Evolutionary conservation across 768 basidiomycete genomes (phyloP), one percentile per base, ranked within the genome.

Genomic region (Candolleomyces aberdarensis): DNA sequence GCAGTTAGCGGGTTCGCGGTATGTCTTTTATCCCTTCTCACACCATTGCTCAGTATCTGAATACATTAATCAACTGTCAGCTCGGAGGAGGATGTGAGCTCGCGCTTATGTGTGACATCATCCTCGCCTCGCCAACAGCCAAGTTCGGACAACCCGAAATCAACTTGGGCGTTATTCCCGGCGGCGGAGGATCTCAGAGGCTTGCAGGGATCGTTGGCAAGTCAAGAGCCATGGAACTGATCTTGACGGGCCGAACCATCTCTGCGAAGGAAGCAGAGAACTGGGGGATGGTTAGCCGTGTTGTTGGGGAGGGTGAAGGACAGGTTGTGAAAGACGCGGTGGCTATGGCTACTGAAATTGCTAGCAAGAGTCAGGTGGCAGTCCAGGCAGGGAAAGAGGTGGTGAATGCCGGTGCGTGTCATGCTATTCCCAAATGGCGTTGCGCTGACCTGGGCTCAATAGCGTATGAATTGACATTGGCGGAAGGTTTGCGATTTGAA

Each of bases 61-160:
- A 36, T 36, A 36, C 36, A 53, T 54, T 11, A 19, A 32, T 43
- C 11, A 29, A 58, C 13, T 54, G 41, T 53, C 64, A 98, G 96
- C 90, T 98, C 63, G 96, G 96, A 10, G 96, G 96, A 43, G 96
- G 96, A 41, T 96, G 96, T 69, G 96, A 99, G 73, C 85, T 99
- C 22, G 96, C 96, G 5, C 84, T 98, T 64, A 94, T 94, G 87
- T 92, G 93, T 73, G 96, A 98, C 77, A 94, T 98, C 72, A 88
- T 98, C 69, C 85, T 97, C 53, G 93, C 89, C 17, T 90, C 94
- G 5, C 90, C 93, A 2, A 92, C 84, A 10, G 96, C 96, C 17
- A 86, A 87, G 66, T 97, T 99, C 66, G 94, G 94, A 17, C 96
- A 97, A 71, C 96, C 96, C 17, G 96, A 98, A 72, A 94, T 99